phyloP scores from a whole-genome alignment of 805 yeast species.

The Sugiyamaella valdiviana region DNA sequence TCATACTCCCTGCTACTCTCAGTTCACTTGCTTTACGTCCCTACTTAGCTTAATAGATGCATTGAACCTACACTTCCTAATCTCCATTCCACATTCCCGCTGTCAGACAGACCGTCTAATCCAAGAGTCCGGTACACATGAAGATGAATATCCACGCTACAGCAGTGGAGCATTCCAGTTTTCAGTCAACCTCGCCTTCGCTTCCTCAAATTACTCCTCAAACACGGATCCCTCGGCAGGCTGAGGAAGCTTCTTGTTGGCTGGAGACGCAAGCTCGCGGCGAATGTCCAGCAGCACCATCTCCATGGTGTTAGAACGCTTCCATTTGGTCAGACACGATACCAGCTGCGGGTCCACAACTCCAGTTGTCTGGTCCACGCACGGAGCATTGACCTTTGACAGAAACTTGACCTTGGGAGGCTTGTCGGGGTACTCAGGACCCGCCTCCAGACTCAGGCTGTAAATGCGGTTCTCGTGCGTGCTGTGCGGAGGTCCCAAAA shows the following conservation, averaged over 20 bases:
- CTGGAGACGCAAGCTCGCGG: constrained; percentile 76
- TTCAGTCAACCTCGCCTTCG: not conserved
- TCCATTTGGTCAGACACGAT: constrained; percentile 76
- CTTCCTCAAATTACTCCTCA: constrained; percentile 4
- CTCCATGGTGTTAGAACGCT: constrained; percentile 86
- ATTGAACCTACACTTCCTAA: not conserved
- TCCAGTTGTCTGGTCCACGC: constrained; percentile 67
- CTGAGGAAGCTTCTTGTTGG: constrained; percentile 80
- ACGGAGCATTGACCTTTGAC: constrained; percentile 83
- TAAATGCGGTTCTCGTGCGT: constrained; percentile 91
- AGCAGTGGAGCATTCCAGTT: not conserved
- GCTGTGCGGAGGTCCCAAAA: constrained; percentile 92
- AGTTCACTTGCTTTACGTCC: not conserved
- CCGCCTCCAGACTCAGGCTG: constrained; percentile 74
- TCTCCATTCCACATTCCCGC: too few relatives aligned
- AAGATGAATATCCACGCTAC: too few relatives aligned
- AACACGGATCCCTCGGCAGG: constrained; percentile 85
- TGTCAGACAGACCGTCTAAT: too few relatives aligned
- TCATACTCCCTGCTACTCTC: not conserved
- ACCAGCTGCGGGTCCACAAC: constrained; percentile 47
- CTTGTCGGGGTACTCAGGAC: constrained; percentile 73
- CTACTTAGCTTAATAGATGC: constrained; percentile 2
- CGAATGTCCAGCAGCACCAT: constrained; percentile 83
- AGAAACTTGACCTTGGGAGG: constrained; percentile 82
- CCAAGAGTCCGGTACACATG: too few relatives aligned